These are phyloP conservation scores for Phytophthora vignae DNA, from an alignment of 352 stramenopile species.

Conservation along the genomic window DNA sequence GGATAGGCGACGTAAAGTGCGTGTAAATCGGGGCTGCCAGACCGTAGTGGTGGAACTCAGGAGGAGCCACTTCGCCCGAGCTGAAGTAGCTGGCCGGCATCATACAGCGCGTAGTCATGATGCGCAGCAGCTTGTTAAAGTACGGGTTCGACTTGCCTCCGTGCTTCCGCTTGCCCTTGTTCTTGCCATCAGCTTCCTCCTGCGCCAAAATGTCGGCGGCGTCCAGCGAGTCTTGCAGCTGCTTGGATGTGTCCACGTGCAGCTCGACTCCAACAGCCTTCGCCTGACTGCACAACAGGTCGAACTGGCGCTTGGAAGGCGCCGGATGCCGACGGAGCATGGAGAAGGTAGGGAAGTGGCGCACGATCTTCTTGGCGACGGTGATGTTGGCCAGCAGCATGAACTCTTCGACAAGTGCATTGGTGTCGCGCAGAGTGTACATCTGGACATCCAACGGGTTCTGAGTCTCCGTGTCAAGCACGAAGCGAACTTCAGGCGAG, in stretches of 20 bases:
- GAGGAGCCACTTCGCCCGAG: slow-evolving; percentile 94
- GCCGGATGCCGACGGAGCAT: slow-evolving; percentile 95
- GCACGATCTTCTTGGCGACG: slow-evolving; percentile 95
- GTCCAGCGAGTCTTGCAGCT: slow-evolving; percentile 88
- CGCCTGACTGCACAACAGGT: slow-evolving; percentile 84
- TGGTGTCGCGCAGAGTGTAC: slow-evolving; percentile 96
- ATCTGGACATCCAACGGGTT: slow-evolving; percentile 98
- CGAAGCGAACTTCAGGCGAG: slow-evolving; percentile 97
- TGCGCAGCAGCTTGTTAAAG: slow-evolving; percentile 98
- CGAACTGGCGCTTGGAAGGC: slow-evolving; percentile 95
- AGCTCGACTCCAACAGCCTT: slow-evolving; percentile 84
- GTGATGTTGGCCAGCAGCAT: slow-evolving; percentile 99
- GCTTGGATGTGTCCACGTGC: slow-evolving; percentile 81
- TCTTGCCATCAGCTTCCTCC: slow-evolving; percentile 19
- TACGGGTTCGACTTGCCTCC: slow-evolving; percentile 89
- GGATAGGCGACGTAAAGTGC: slow-evolving; percentile 99
- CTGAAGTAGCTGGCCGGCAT: slow-evolving; percentile 99
- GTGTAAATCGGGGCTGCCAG: slow-evolving; percentile 99
- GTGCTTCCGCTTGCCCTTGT: slow-evolving; percentile 37
- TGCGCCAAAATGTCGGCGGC: slow-evolving; percentile 60
- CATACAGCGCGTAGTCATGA: slow-evolving; percentile 98
- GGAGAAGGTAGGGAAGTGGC: slow-evolving; percentile 95
- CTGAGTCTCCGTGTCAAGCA: slow-evolving; percentile 98
- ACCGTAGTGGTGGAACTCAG: slow-evolving; percentile 99
- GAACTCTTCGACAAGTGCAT: slow-evolving; percentile 99